These are phyloP conservation scores for Ophiocordyceps camponoti-saundersi DNA, from an alignment of 2,329 filamentous ascomycete species.

Conservation along the genomic window DNA sequence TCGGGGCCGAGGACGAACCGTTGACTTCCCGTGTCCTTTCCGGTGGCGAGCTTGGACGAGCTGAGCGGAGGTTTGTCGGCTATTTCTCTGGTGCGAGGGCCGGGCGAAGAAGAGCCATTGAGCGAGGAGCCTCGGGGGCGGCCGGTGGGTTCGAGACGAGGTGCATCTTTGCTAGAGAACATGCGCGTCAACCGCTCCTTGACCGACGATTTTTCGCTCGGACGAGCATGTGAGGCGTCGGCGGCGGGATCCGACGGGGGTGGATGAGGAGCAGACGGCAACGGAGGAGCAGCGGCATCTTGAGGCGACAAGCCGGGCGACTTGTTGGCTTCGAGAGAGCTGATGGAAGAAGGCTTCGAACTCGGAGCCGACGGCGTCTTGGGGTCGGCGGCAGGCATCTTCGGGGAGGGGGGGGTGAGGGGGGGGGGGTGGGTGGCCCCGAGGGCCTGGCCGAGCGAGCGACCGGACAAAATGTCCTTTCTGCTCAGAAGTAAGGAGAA, in stretches of 20 bases:
- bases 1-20: slow-evolving; percentile 35
- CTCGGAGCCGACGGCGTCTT: slow-evolving; percentile 24
- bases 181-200: slow-evolving; percentile 49
- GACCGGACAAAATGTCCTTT: background rate
- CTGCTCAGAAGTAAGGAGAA: too few relatives aligned
- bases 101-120: slow-evolving; percentile 16
- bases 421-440: background rate
- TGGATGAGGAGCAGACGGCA: slow-evolving; percentile 5
- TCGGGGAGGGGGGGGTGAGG: slow-evolving; percentile 2
- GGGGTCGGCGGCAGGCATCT: slow-evolving; percentile 17
- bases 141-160: slow-evolving; percentile 13
- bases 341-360: slow-evolving; percentile 32
- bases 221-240: slow-evolving; percentile 12
- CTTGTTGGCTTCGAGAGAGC: slow-evolving; percentile 25
- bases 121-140: slow-evolving; percentile 18
- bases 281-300: slow-evolving; percentile 18
- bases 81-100: slow-evolving; percentile 22
- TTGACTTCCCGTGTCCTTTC: slow-evolving; percentile 19
- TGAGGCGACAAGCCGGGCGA: slow-evolving; percentile 23
- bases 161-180: slow-evolving; percentile 41
- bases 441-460: background rate
- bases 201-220: slow-evolving; percentile 39
- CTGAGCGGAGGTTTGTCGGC: slow-evolving; percentile 10
- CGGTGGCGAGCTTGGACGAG: slow-evolving; percentile 11
- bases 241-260: slow-evolving; percentile 1